Conservation (phyloP, 352 stramenopile species). For the Phytophthora tubulina region DNA sequence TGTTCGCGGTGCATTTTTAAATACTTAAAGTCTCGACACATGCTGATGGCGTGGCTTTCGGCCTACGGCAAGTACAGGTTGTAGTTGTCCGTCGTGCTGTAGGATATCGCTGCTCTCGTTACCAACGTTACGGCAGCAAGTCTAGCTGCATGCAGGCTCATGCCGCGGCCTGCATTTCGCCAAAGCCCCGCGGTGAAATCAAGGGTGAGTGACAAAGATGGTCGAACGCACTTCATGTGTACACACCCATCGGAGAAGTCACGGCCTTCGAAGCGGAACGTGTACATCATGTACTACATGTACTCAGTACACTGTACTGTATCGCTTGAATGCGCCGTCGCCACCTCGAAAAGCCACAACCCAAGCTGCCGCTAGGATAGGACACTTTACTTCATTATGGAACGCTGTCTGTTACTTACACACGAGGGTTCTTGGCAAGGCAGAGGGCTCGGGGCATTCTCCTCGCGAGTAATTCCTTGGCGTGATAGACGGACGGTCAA, state of each 20-base stretch:
- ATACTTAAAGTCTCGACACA: too few species aligned
- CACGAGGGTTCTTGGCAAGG: neutral
- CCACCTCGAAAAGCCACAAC: constrained; percentile 6
- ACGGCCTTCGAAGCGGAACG: neutral
- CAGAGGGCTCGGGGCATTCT: neutral
- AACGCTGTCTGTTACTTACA: neutral
- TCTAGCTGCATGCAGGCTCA: neutral
- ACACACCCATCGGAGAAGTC: too few species aligned
- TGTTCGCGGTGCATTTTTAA: too few species aligned
- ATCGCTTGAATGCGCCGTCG: neutral
- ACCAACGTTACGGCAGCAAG: too few species aligned
- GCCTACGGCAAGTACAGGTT: too few species aligned
- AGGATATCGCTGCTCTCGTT: too few species aligned
- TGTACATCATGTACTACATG: neutral
- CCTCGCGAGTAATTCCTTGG: neutral
- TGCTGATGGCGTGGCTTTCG: too few species aligned
- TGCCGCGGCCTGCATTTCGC: too few species aligned
- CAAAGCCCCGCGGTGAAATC: neutral
- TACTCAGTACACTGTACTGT: too few species aligned
- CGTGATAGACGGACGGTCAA: neutral
- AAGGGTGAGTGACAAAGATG: constrained; percentile 13
- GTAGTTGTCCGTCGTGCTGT: too few species aligned
- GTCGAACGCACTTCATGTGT: neutral
- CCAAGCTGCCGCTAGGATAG: neutral
- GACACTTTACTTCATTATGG: neutral